Percentiles rank a stretch among this genome's conserved stretches.
phyloP scores from a whole-genome alignment of 306 rosid genomes.

The Prunus salicina region DNA sequence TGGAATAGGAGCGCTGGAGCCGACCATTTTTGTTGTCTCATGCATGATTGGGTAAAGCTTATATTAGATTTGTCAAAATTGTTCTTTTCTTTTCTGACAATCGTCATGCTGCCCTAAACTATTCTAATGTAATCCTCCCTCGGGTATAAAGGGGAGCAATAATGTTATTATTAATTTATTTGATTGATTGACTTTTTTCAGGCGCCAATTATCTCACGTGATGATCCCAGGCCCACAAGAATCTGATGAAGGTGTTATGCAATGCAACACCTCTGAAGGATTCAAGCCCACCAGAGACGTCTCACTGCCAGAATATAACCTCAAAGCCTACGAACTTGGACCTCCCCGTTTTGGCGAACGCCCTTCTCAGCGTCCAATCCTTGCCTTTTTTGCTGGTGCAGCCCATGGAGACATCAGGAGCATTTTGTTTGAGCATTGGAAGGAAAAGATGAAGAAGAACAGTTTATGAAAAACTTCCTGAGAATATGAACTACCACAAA shows the following conservation, averaged over 20 bases:
- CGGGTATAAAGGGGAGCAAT: too few relatives aligned
- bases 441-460: constrained; percentile 25
- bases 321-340: not conserved
- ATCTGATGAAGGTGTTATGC: constrained; percentile 15
- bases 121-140: too few relatives aligned
- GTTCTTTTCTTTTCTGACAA: too few relatives aligned
- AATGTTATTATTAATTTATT: not conserved
- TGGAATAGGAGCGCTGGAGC: constrained; percentile 63
- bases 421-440: constrained; percentile 25
- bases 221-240: constrained; percentile 12
- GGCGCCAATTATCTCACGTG: constrained; percentile 11
- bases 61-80: not conserved
- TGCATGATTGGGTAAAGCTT: constrained; percentile 55
- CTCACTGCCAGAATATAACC: constrained; percentile 13
- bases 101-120: too few relatives aligned
- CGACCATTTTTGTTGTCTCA: constrained; percentile 52
- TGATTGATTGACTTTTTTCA: not conserved
- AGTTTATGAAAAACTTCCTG: constrained; percentile 31
- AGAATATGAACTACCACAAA: constrained; percentile 24
- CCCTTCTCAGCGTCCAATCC: constrained; percentile 1
- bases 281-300: constrained; percentile 7
- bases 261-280: constrained; percentile 17
- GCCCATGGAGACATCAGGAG: constrained; percentile 25
- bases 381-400: constrained; percentile 11
- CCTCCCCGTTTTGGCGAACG: constrained; percentile 2